Evolutionary conservation across 169 alveolate genomes (phyloP).

Genomic region (Plasmodium reichenowi): DNA sequence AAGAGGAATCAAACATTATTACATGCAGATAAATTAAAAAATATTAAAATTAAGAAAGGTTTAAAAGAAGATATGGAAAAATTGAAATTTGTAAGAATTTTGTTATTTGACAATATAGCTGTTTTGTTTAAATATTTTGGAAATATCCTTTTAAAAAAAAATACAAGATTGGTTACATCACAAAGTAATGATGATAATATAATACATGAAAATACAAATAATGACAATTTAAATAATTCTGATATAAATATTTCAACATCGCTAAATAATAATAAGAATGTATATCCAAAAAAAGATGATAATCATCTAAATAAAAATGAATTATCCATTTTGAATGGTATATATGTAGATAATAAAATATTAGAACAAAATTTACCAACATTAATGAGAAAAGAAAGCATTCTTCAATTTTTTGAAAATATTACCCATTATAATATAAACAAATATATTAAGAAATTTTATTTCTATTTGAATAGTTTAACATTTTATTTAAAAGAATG

Average conservation of each 20-base stretch:
- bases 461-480: constrained; percentile 28
- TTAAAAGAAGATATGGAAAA: constrained; percentile 44
- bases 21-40: constrained; percentile 22
- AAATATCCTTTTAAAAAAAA: constrained; percentile 39
- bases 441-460: constrained; percentile 61
- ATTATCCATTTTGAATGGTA: constrained; percentile 14
- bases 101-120: constrained; percentile 46
- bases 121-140: constrained; percentile 45
- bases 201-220: no score
- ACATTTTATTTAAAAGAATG: constrained; percentile 53
- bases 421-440: constrained; percentile 29
- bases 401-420: constrained; percentile 38
- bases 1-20: constrained; percentile 8
- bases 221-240: no score
- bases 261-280: background rate
- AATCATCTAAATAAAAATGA: constrained; percentile 13
- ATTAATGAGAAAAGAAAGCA: constrained; percentile 46
- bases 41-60: constrained; percentile 37
- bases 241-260: background rate
- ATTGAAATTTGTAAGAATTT: constrained; percentile 31
- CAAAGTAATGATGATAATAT: no score
- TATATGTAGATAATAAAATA: constrained; percentile 24
- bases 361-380: constrained; percentile 27
- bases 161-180: background rate
- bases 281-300: background rate